Evolutionary conservation across 805 yeast species (phyloP), one percentile per base, ranked within the genome.

Genomic region (Groenewaldozyma tartarivorans): DNA sequence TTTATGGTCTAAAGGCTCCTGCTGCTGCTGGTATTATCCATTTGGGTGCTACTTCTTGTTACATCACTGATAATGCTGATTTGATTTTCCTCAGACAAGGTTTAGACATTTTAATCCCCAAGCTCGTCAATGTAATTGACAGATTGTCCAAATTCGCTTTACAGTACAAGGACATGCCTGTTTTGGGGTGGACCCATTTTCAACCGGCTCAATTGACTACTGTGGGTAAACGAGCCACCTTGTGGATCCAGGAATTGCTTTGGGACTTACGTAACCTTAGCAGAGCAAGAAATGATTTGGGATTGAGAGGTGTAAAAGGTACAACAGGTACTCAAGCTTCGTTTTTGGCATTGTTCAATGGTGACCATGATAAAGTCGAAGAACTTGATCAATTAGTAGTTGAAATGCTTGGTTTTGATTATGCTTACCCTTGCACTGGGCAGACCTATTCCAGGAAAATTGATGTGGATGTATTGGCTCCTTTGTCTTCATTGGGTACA

Each of bases 181-280:
- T 88, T 34, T 74, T 92, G 51, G 98, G 98, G 27, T 92, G 97
- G 97, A 92, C 98, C 43, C 98, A 92, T 66, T 92, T 92, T 77
- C 98, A 92, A 71, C 98, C 98, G 13, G 98, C 98, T 40, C 98
- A 92, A 70, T 77, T 92, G 62, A 90, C 97, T 52, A 92, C 98
- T 26, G 95, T 92, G 48, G 98, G 98, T 63, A 92, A 92, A 72
- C 81, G 98, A 68, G 94, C 95, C 42, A 87, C 96, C 35, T 71
- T 92, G 58, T 92, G 98, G 98, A 71, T 92, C 54, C 98, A 92
- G 72, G 98, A 92, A 66, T 71, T 92, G 55, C 72, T 92, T 56
- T 92, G 97, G 98, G 98, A 92, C 67, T 75, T 92, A 64, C 78
- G 98, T 68, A 92, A 92, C 69, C 75, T 92, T 69, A 80, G 74